Conservation (phyloP, 345 rosid genomes). For the Barbarea vulgaris region DNA sequence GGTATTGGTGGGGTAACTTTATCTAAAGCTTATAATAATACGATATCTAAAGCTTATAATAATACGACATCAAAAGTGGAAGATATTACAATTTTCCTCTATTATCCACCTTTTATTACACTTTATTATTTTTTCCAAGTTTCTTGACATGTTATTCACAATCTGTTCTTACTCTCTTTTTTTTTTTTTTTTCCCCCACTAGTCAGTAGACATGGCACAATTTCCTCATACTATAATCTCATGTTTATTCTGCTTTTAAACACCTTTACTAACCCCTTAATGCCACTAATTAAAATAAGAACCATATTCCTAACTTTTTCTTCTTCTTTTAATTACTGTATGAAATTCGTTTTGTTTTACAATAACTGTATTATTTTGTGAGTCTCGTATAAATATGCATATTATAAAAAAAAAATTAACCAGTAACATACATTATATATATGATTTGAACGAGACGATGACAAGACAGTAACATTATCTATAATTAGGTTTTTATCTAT, state of each 20-base stretch:
- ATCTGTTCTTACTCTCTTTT: not conserved
- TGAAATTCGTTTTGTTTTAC: not conserved
- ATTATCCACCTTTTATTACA: conserved; percentile 17
- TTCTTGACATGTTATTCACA: conserved; percentile 1
- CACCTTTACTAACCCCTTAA: not conserved
- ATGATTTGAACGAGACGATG: too few relatives aligned
- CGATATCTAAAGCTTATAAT: conserved; percentile 6
- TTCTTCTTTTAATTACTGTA: not conserved
- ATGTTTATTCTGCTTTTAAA: conserved; percentile 6
- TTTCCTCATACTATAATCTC: not conserved
- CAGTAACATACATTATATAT: too few relatives aligned
- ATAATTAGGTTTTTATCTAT: too few relatives aligned
- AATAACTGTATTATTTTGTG: not conserved
- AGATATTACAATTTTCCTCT: conserved; percentile 19
- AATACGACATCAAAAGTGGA: conserved; percentile 12
- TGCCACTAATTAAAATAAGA: conserved; percentile 5
- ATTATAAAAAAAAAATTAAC: too few relatives aligned
- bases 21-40: conserved; percentile 20
- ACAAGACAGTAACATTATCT: too few relatives aligned
- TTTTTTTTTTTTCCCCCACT: not conserved
- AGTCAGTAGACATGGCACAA: not conserved
- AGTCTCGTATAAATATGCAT: not conserved
- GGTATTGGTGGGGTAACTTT: conserved; percentile 34
- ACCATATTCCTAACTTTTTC: conserved; percentile 12
- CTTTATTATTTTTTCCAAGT: not conserved